These are phyloP conservation scores for Camelina hispida DNA, from an alignment of 345 rosid genomes.

Conservation along the genomic window DNA sequence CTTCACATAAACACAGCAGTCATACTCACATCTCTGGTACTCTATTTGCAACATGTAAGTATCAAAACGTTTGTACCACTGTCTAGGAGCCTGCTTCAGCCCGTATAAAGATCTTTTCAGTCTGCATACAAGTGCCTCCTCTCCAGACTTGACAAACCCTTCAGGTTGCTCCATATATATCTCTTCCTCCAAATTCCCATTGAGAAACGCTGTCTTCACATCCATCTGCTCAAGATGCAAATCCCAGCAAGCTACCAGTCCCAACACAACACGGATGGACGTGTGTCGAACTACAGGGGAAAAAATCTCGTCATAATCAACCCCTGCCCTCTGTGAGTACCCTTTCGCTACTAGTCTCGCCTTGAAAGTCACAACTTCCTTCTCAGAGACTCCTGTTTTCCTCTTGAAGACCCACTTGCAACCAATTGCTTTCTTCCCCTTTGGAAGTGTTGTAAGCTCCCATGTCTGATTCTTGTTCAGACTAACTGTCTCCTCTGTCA, in stretches of 20 bases:
- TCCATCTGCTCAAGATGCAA: not conserved
- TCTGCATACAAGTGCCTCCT: not conserved
- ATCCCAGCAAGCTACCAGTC: not conserved
- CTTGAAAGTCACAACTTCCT: not conserved
- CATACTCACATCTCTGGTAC: not conserved
- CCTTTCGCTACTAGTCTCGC: not conserved
- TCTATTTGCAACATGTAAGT: not conserved
- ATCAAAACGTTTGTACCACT: not conserved
- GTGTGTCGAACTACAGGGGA: not conserved
- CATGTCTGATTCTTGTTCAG: not conserved
- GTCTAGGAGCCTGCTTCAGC: not conserved
- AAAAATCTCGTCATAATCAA: constrained; percentile 12
- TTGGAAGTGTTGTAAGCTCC: not conserved
- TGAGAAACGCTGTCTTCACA: not conserved
- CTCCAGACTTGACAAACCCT: not conserved
- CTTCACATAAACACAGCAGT: not conserved
- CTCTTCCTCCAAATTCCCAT: not conserved
- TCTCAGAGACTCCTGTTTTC: not conserved
- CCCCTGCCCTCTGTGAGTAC: not conserved
- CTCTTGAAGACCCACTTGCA: not conserved
- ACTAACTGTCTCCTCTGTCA: not conserved
- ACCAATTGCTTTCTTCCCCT: not conserved
- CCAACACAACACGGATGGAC: not conserved
- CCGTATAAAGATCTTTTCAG: not conserved
- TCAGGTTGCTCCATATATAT: not conserved